A percentile compares a stretch with the other conserved stretches of the same genome.
Evolutionary conservation across 2,329 filamentous ascomycete species (phyloP).

Genomic region (Verticillium nubilum): DNA sequence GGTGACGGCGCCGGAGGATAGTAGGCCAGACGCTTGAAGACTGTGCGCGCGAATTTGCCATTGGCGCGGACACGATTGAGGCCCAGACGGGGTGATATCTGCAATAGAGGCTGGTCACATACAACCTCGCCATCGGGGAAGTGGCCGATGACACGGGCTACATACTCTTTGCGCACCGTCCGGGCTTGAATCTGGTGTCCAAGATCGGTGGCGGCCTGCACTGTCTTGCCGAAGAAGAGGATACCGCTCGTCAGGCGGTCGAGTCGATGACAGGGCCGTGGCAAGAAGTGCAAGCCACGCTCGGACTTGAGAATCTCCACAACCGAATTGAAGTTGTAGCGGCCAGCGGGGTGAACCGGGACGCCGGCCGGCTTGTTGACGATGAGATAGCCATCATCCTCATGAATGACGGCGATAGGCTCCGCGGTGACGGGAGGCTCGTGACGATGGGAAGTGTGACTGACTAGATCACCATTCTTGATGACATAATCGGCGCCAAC

Average conservation of each 20-base stretch:
- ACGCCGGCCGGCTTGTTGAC: constrained; percentile 96
- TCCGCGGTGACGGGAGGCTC: constrained; percentile 86
- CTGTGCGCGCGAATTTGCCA: constrained; percentile 82
- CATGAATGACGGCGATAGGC: constrained; percentile 77
- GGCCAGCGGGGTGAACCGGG: constrained; percentile 89
- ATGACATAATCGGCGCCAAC: constrained; percentile 65
- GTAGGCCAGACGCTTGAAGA: constrained; percentile 90
- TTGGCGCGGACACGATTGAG: constrained; percentile 91
- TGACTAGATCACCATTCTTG: constrained; percentile 85
- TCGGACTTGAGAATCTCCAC: constrained; percentile 89
- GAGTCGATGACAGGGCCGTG: constrained; percentile 80
- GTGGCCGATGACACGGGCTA: constrained; percentile 83
- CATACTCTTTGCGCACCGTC: constrained; percentile 90
- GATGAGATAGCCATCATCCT: constrained; percentile 89
- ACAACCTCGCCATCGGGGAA: constrained; percentile 90
- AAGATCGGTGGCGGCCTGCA: constrained; percentile 71
- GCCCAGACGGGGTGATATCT: constrained; percentile 91
- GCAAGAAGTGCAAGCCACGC: constrained; percentile 47
- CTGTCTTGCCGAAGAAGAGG: constrained; percentile 94
- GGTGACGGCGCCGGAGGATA: constrained; percentile 53
- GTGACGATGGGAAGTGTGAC: constrained; percentile 90
- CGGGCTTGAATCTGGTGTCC: constrained; percentile 70
- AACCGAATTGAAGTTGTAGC: constrained; percentile 93
- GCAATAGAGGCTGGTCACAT: constrained; percentile 88
- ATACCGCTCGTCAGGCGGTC: constrained; percentile 92